Evolutionary conservation across 2,329 filamentous ascomycete species (phyloP).

Genomic region (Fusarium sp.): DNA sequence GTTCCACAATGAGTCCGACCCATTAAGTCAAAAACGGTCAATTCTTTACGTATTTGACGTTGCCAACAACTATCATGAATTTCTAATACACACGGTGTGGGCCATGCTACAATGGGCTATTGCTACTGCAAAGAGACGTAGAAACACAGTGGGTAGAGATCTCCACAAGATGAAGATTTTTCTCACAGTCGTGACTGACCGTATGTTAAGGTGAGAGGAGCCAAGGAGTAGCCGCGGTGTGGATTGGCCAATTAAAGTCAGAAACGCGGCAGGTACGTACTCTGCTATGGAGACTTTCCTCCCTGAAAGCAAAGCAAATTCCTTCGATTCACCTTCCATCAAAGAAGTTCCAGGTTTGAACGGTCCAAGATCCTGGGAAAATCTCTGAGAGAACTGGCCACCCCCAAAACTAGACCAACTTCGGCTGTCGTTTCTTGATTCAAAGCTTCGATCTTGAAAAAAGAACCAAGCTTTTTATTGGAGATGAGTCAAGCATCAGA

Average conservation of each 20-base stretch:
- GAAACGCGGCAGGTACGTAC: conserved; percentile 14
- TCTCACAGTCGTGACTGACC: conserved; percentile 18
- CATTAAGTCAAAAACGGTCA: conserved; percentile 36
- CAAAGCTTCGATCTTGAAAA: conserved; percentile 22
- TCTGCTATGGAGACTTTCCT: background rate
- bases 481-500: conserved; percentile 24
- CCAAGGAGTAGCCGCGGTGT: conserved; percentile 21
- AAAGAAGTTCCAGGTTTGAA: conserved; percentile 28
- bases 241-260: conserved; percentile 9
- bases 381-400: conserved; percentile 34
- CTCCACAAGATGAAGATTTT: conserved; percentile 39
- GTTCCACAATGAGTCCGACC: conserved; percentile 32
- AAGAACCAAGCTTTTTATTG: conserved; percentile 30
- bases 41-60: conserved; percentile 36
- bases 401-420: conserved; percentile 22
- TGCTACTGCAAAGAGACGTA: conserved; percentile 24
- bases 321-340: conserved; percentile 32
- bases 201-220: conserved; percentile 38
- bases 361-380: conserved; percentile 40
- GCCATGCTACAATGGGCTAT: background rate
- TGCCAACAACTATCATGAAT: conserved; percentile 15
- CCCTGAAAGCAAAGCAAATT: conserved; percentile 15
- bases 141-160: conserved; percentile 28
- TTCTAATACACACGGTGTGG: conserved; percentile 30
- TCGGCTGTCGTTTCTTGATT: conserved; percentile 27